A percentile compares a stretch with the other conserved stretches of the same genome.
Conservation (phyloP, 2,329 filamentous ascomycete species). For the Tolypocladium guangdongense region DNA sequence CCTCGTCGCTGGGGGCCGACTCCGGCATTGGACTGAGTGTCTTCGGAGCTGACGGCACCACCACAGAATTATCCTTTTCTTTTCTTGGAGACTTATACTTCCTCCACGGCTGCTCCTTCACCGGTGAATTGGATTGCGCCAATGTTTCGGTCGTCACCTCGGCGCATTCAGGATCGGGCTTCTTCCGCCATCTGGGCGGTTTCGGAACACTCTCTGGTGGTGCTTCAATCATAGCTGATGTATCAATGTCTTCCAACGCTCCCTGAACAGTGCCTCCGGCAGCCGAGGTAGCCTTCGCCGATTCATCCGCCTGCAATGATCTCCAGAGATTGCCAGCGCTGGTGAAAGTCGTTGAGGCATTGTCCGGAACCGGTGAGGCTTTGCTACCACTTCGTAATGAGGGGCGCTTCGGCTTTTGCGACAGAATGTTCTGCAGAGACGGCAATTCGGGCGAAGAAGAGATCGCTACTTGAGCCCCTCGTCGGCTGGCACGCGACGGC, state of each 20-base stretch:
- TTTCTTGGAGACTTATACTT: conserved; percentile 19
- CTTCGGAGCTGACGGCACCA: background rate
- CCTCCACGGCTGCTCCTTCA: conserved; percentile 23
- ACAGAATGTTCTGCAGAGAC: conserved; percentile 36
- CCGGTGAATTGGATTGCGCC: conserved; percentile 1
- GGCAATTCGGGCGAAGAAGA: conserved; percentile 48
- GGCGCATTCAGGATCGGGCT: conserved; percentile 1
- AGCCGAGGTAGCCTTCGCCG: background rate
- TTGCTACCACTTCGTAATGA: conserved; percentile 25
- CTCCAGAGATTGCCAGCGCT: conserved; percentile 28
- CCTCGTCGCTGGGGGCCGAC: conserved; percentile 3
- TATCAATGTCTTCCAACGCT: conserved; percentile 5
- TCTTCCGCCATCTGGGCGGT: conserved; percentile 8
- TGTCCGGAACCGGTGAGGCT: conserved; percentile 23
- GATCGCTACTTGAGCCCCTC: conserved; percentile 14
- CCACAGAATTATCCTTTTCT: background rate
- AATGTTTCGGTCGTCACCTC: background rate
- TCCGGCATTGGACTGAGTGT: background rate
- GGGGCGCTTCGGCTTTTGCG: conserved; percentile 21
- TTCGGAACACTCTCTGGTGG: conserved; percentile 8
- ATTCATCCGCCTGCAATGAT: conserved; percentile 14
- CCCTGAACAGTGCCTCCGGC: background rate
- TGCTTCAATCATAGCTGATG: conserved; percentile 12
- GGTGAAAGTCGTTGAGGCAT: conserved; percentile 27
- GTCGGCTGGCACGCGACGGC: conserved; percentile 19